Evolutionary conservation across 1,284 basidiomycete genomes (phyloP).

Genomic region (Schizophyllum commune): DNA sequence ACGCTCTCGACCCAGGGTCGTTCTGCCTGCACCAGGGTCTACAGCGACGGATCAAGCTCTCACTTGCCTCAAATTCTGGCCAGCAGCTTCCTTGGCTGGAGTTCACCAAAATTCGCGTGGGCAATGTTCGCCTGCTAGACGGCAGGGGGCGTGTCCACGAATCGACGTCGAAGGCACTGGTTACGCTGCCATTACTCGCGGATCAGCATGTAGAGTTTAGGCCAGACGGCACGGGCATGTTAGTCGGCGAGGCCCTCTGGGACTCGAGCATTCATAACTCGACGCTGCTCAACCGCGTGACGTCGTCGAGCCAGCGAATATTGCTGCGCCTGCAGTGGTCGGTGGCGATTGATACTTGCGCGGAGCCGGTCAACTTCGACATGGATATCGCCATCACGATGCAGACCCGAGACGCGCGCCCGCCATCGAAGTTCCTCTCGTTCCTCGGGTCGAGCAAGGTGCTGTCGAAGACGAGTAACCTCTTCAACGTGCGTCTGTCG

Average conservation of each 20-base stretch:
- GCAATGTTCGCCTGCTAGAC: constrained; percentile 82
- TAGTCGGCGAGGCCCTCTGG: constrained; percentile 77
- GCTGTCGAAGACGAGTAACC: constrained; percentile 66
- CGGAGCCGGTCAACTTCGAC: constrained; percentile 76
- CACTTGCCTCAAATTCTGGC: constrained; percentile 83
- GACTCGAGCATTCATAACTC: constrained; percentile 92
- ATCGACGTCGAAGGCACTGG: constrained; percentile 57
- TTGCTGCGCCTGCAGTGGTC: constrained; percentile 74
- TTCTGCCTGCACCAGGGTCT: constrained; percentile 91
- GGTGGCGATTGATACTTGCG: constrained; percentile 78
- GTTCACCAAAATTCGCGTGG: constrained; percentile 71
- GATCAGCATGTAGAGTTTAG: constrained; percentile 68
- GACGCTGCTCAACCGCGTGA: constrained; percentile 78
- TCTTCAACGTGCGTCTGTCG: constrained; percentile 76
- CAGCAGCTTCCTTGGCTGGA: constrained; percentile 82
- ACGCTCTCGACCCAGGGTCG: constrained; percentile 76
- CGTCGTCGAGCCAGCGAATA: constrained; percentile 70
- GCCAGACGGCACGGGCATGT: constrained; percentile 72
- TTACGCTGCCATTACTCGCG: constrained; percentile 67
- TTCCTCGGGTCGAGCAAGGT: constrained; percentile 74
- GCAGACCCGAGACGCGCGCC: constrained; percentile 77
- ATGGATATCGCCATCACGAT: constrained; percentile 88
- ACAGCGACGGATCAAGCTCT: constrained; percentile 76
- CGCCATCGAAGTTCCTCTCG: constrained; percentile 69
- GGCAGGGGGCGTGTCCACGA: constrained; percentile 76